Conservation (phyloP, 345 rosid genomes). For the Carallia brachiata region DNA sequence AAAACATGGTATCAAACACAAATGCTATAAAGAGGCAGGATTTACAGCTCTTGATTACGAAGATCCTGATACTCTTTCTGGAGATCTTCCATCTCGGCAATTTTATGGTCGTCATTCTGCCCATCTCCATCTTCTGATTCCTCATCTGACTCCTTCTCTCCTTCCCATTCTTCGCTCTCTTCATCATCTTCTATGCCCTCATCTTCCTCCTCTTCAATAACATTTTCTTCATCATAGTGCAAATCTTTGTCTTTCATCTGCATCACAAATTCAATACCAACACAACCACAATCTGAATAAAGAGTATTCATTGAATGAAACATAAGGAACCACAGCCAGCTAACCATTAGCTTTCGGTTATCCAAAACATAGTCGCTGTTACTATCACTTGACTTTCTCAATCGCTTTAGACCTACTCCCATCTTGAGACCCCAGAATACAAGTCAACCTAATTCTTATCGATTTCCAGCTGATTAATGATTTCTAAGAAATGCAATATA, state of each 20-base stretch:
- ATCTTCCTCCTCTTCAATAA: neutral
- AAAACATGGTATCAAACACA: no score
- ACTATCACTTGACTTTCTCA: neutral
- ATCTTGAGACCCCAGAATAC: neutral
- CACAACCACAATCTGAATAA: neutral
- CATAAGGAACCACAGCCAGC: neutral
- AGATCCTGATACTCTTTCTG: constrained; percentile 73
- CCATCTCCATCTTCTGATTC: constrained; percentile 20
- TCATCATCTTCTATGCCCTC: neutral
- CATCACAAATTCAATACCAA: neutral
- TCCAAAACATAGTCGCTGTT: constrained; percentile 1
- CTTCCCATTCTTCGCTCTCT: neutral
- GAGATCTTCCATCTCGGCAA: constrained; percentile 76
- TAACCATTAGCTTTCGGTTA: neutral
- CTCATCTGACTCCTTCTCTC: constrained; percentile 12
- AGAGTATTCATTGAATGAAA: neutral
- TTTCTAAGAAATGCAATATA: no score
- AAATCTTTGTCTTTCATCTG: constrained; percentile 2
- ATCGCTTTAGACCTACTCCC: neutral
- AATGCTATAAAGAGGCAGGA: neutral
- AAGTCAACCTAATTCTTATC: neutral
- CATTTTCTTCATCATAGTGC: neutral
- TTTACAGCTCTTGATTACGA: constrained; percentile 72
- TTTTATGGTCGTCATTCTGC: constrained; percentile 23
- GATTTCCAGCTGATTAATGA: no score